Percentiles rank a stretch among this genome's conserved stretches.
phyloP scores from a whole-genome alignment of 2,329 filamentous ascomycete genomes.

The Rutstroemia sp. region DNA sequence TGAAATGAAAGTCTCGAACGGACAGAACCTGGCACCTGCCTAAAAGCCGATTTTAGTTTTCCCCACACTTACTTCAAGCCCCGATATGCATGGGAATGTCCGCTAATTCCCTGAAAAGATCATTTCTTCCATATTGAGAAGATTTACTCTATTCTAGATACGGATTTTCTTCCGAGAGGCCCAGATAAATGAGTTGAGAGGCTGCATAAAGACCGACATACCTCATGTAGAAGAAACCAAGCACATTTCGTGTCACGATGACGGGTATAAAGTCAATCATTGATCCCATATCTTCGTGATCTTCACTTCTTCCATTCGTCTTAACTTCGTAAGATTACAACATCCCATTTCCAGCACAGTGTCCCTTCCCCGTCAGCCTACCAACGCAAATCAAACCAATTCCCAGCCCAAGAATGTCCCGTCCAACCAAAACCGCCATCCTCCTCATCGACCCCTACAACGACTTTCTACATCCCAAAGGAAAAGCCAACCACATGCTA shows the following conservation, averaged over 20 bases:
- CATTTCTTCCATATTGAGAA: background rate
- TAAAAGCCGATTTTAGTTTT: background rate
- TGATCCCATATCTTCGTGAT: background rate
- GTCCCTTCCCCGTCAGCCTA: too few relatives aligned
- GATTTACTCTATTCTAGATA: background rate
- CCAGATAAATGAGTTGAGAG: background rate
- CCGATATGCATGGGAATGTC: background rate
- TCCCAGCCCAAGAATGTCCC: background rate
- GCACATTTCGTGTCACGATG: background rate
- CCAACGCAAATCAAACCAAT: background rate
- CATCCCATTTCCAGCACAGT: background rate
- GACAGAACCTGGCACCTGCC: background rate
- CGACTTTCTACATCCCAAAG: constrained; percentile 23
- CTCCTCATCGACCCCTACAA: constrained; percentile 26
- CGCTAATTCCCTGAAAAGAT: background rate
- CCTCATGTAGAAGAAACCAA: background rate
- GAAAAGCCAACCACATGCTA: constrained; percentile 22
- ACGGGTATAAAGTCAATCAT: background rate
- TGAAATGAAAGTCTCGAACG: too few relatives aligned
- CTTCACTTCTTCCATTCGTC: background rate
- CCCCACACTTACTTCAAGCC: background rate
- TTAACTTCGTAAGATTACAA: background rate
- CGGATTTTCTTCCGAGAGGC: background rate
- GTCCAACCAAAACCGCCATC: constrained; percentile 15
- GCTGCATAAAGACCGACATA: background rate